A percentile compares a stretch with the other conserved stretches of the same genome.
Evolutionary conservation across 345 rosid genomes (phyloP).

Genomic region (Gossypium turneri): DNA sequence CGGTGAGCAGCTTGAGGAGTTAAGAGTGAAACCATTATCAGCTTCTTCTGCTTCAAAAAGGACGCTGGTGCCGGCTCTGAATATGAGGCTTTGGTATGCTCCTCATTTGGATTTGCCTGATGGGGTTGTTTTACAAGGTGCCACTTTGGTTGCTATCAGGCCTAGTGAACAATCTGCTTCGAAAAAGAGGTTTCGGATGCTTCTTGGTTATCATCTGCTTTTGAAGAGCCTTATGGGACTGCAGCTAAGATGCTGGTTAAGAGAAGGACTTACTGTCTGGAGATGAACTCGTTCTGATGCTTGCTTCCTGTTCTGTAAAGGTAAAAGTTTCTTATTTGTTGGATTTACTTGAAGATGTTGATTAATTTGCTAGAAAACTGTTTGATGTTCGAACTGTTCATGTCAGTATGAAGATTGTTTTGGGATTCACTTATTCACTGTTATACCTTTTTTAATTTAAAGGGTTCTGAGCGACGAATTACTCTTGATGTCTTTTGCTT

Average conservation of each 20-base stretch:
- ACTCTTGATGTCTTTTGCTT: not conserved
- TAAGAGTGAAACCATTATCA: constrained; percentile 82
- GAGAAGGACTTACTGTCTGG: constrained; percentile 90
- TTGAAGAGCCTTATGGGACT: constrained; percentile 79
- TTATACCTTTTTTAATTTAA: not conserved
- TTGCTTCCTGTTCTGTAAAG: constrained; percentile 8
- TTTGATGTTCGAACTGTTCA: constrained; percentile 6
- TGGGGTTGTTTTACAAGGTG: constrained; percentile 82
- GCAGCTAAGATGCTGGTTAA: constrained; percentile 88
- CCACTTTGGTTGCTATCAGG: constrained; percentile 88
- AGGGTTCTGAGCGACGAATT: not conserved
- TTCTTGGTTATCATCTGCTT: constrained; percentile 73
- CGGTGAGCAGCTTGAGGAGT: constrained; percentile 83
- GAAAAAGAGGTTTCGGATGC: constrained; percentile 64
- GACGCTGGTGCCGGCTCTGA: constrained; percentile 86
- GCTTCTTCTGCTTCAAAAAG: constrained; percentile 97
- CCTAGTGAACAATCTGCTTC: constrained; percentile 64
- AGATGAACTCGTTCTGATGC: constrained; percentile 93
- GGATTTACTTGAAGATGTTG: not conserved
- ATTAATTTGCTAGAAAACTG: not conserved
- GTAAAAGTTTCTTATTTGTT: constrained; percentile 19
- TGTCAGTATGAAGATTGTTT: not conserved
- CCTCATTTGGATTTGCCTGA: constrained; percentile 74
- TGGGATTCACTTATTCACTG: not conserved
- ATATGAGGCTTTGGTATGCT: constrained; percentile 97